Percentiles rank a stretch among this genome's conserved stretches.
phyloP scores from a whole-genome alignment of 2,329 filamentous ascomycete species.

The Sphaerostilbella broomeana region DNA sequence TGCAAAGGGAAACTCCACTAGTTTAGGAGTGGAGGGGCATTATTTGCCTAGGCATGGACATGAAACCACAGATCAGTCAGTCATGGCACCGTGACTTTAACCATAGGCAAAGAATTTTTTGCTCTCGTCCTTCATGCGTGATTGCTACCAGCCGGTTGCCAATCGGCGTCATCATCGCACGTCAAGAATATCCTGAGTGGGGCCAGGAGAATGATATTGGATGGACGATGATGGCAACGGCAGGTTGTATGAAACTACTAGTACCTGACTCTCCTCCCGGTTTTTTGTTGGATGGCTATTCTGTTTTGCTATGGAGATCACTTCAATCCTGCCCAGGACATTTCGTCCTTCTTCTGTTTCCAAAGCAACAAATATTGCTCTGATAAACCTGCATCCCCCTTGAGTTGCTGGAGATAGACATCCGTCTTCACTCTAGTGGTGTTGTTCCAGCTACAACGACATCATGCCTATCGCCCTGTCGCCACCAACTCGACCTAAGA shows the following conservation, averaged over 20 bases:
- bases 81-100: slow-evolving; percentile 13
- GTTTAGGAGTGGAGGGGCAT: background rate
- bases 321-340: slow-evolving; percentile 4
- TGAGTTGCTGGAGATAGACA: background rate
- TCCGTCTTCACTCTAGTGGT: too few relatives aligned
- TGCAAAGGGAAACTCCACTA: background rate
- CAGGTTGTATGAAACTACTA: slow-evolving; percentile 2
- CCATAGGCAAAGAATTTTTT: slow-evolving; percentile 11
- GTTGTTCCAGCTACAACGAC: too few relatives aligned
- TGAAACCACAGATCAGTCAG: too few relatives aligned
- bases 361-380: background rate
- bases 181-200: slow-evolving; percentile 3
- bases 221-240: background rate
- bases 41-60: too few relatives aligned
- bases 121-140: background rate
- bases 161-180: slow-evolving; percentile 12
- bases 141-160: slow-evolving; percentile 12
- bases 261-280: slow-evolving; percentile 9
- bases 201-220: slow-evolving; percentile 5
- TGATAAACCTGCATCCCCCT: slow-evolving; percentile 8
- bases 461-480: slow-evolving; percentile 45
- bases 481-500: slow-evolving; percentile 29
- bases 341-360: slow-evolving; percentile 9
- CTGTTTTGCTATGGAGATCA: slow-evolving; percentile 11
- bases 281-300: slow-evolving; percentile 4